Evolutionary conservation across 352 stramenopile genomes (phyloP), one percentile per base, ranked within the genome.

Genomic region (Pythium coloratum): DNA sequence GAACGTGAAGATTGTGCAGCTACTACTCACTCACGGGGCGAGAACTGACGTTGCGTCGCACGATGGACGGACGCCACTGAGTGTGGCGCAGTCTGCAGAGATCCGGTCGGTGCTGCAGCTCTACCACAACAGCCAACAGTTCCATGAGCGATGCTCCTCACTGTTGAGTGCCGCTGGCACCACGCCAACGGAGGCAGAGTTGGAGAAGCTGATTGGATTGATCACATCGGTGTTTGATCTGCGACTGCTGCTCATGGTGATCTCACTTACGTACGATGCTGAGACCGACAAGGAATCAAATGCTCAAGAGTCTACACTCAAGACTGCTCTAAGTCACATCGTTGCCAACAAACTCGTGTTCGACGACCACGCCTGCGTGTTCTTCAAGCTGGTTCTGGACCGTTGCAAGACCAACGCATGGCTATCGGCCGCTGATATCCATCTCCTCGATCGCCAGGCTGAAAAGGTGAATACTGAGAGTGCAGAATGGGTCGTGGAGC

Each of bases 391-490:
- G 2, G 20, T 33, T n/a, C 8, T 54, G n/a, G 6, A 33, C 16
- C 20, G 33, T 16, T 54, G 47, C 24, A 18, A 54, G 24, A 12
- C 44, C 44, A 24, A 51, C 18, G 44, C 16, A 10, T 51, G 44
- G 44, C 16, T 51, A 13, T 28, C 44, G 2, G 3, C n/a, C 3
- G 2, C 20, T 16, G 47, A 54, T 33, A 6, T 33, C 7, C 6
- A 33, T 8, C n/a, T 32, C 0, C 47, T 54, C 3, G 47, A 54
- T 46, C 49, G 59, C 5, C 26, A 54, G 14, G 62, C 62, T 30
- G 62, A 69, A 18, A 69, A 69, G n/a, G 55, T 53, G 53, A 69
- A 69, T 32, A 69, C 40, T 10, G 54, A 62, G 20, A 63, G n/a
- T 20, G 62, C 55, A 24, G 62, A 63, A 3, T 69, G 62, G 62